These are phyloP conservation scores for Calonectria pseudoreteaudii DNA, from an alignment of 2,329 filamentous ascomycete species.

Conservation along the genomic window DNA sequence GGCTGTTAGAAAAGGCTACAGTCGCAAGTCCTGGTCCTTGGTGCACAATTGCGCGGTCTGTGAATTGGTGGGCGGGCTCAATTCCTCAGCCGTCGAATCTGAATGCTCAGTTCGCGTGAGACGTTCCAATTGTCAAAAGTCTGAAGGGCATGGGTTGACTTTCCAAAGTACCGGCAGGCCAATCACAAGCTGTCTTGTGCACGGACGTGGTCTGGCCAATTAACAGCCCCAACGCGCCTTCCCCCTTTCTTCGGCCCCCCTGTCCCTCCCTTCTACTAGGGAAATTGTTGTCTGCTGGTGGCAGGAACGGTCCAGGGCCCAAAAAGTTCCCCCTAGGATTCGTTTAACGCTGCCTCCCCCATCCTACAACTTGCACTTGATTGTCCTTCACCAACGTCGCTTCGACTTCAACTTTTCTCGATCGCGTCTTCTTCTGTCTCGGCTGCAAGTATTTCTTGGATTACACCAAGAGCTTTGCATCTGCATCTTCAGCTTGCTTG, in stretches of 20 bases:
- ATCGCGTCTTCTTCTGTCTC: constrained; percentile 34
- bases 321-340: constrained; percentile 55
- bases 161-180: constrained; percentile 42
- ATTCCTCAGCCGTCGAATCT: constrained; percentile 31
- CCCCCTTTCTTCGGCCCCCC: constrained; percentile 57
- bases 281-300: constrained; percentile 64
- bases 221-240: constrained; percentile 47
- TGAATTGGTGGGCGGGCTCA: constrained; percentile 19
- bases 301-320: constrained; percentile 51
- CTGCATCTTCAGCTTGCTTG: constrained; percentile 36
- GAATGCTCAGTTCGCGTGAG: constrained; percentile 38
- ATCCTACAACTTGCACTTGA: constrained; percentile 45
- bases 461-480: constrained; percentile 38
- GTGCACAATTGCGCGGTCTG: constrained; percentile 20
- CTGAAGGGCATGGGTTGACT: constrained; percentile 43
- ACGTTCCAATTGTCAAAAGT: constrained; percentile 45
- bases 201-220: constrained; percentile 47
- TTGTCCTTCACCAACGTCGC: constrained; percentile 40
- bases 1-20: neutral
- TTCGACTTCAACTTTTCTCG: constrained; percentile 36
- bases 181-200: constrained; percentile 47
- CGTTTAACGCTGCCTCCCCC: constrained; percentile 42
- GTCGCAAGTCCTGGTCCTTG: neutral
- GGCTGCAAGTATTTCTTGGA: constrained; percentile 44
- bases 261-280: constrained; percentile 51